Percentiles rank a stretch among this genome's conserved stretches.
phyloP scores from a whole-genome alignment of 2,329 filamentous ascomycete genomes.

The Arthroderma sp. region DNA sequence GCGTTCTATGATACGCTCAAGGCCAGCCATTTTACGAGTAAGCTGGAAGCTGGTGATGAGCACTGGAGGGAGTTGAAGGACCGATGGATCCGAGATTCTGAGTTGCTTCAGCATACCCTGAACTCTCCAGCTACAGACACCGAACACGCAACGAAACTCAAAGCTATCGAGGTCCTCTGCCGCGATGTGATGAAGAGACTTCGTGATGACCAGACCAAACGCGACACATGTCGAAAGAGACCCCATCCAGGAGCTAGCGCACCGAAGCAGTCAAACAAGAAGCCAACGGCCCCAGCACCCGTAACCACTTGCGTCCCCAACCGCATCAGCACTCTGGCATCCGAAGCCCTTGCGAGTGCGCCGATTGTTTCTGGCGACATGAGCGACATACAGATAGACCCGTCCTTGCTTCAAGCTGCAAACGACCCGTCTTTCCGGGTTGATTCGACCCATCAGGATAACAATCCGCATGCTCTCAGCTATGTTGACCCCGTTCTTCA shows the following conservation, averaged over 20 bases:
- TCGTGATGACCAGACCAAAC: slow-evolving; percentile 52
- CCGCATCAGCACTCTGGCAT: slow-evolving; percentile 34
- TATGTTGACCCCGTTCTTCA: slow-evolving; percentile 30
- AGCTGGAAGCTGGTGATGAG: slow-evolving; percentile 57
- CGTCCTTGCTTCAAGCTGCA: slow-evolving; percentile 48
- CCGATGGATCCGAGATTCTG: slow-evolving; percentile 51
- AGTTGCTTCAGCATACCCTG: slow-evolving; percentile 45
- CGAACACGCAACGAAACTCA: slow-evolving; percentile 44
- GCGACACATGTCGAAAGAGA: slow-evolving; percentile 32
- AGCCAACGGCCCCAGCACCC: slow-evolving; percentile 26
- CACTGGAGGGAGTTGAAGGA: slow-evolving; percentile 61
- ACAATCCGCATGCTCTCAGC: slow-evolving; percentile 19
- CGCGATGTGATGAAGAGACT: slow-evolving; percentile 67
- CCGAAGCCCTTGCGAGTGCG: slow-evolving; percentile 33
- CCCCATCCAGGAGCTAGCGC: neutral
- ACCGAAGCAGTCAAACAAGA: neutral
- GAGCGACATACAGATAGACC: slow-evolving; percentile 50
- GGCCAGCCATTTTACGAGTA: slow-evolving; percentile 56
- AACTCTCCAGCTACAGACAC: slow-evolving; percentile 41
- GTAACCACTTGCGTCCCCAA: slow-evolving; percentile 17
- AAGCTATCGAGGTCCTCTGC: slow-evolving; percentile 58
- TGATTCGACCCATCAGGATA: slow-evolving; percentile 17
- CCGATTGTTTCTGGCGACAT: slow-evolving; percentile 30
- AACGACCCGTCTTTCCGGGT: slow-evolving; percentile 36
- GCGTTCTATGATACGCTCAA: slow-evolving; percentile 55